Base-by-base conservation (phyloP, 495 filamentous ascomycete genomes). In the Darksidea phi region DNA sequence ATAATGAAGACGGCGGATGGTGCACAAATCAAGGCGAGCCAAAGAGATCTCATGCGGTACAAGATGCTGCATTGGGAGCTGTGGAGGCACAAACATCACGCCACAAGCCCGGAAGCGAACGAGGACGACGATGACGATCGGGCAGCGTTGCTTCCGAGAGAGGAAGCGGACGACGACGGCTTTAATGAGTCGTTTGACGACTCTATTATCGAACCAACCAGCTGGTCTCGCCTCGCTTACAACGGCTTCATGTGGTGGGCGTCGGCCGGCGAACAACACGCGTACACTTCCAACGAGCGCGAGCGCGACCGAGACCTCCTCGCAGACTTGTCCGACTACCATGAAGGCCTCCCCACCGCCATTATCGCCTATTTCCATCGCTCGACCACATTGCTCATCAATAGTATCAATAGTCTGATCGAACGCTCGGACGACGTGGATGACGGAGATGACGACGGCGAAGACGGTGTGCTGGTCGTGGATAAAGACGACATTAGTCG, bases 201-300 rank as follows among this genome's bases (percentile, higher is more conserved):
- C 75, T 37, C 80, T 32, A 78, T 91, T 23, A 81, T 88, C 45
- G 91, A 96, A 66, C 86, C 90, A 0, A 77, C 85, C 37, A 88
- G 86, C n/a, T 97, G 93, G 94, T 79, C 90, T 0, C 88, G 89
- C 6, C 81, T 96, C 12, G 92, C 92, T 8, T 97, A 97, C 70
- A 84, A 82, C 24, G 87, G 88, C 3, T 96, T 97, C 77, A 92
- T 97, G 76, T 98, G 93, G 93, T 98, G 94, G 94, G 94, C 94
- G 0, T 92, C 90, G 1, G 94, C 94, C 0, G 94, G 94, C 48
- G 94, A 97, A 73, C 84, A 88, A 71, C 73, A 74, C 11, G 67
- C 73, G 11, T 71, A 70, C 38, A 68, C 67, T 24, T 67, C 72
- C 12, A 70, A 76, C 23, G 78, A 79, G 52, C 52, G 47, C 12